These are phyloP conservation scores for Actinomucor elegans DNA, from an alignment of 371 early-diverging fungal genomes.

Conservation along the genomic window DNA sequence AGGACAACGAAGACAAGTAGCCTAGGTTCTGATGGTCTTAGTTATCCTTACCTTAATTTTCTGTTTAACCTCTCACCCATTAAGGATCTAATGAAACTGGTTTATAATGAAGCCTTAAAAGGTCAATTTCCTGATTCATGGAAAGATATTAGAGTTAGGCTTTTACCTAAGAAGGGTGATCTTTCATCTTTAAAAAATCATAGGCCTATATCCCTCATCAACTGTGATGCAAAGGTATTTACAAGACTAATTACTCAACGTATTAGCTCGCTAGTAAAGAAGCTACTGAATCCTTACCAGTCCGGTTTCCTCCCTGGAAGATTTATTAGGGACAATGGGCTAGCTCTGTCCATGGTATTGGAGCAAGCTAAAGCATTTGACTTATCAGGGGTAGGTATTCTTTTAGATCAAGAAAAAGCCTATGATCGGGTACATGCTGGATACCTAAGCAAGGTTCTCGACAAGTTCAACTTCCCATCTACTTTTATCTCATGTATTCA, in stretches of 20 bases:
- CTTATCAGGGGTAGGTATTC: constrained; percentile 3
- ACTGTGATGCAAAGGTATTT: constrained; percentile 25
- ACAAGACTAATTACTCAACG: constrained; percentile 17
- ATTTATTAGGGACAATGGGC: constrained; percentile 20
- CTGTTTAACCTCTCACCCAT: no score
- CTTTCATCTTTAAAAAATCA: constrained; percentile 16
- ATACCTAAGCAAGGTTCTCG: constrained; percentile 5
- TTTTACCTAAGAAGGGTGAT: constrained; percentile 10
- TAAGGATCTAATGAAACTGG: no score
- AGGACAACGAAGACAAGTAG: no score
- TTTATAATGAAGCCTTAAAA: constrained; percentile 1
- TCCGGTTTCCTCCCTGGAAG: constrained; percentile 18
- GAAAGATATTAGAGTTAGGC: background rate
- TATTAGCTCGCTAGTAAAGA: background rate
- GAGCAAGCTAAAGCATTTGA: background rate
- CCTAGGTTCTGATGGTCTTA: no score
- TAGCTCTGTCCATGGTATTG: background rate
- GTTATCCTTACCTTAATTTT: no score
- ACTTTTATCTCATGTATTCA: background rate
- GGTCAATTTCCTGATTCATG: background rate
- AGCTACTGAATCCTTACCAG: constrained; percentile 11
- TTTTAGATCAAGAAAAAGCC: constrained; percentile 26
- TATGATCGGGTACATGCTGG: constrained; percentile 19
- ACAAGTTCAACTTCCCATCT: constrained; percentile 7
- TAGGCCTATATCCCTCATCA: constrained; percentile 18